These are phyloP conservation scores for Nicotiana otophora DNA, from an alignment of 257 asterid species.

Conservation along the genomic window DNA sequence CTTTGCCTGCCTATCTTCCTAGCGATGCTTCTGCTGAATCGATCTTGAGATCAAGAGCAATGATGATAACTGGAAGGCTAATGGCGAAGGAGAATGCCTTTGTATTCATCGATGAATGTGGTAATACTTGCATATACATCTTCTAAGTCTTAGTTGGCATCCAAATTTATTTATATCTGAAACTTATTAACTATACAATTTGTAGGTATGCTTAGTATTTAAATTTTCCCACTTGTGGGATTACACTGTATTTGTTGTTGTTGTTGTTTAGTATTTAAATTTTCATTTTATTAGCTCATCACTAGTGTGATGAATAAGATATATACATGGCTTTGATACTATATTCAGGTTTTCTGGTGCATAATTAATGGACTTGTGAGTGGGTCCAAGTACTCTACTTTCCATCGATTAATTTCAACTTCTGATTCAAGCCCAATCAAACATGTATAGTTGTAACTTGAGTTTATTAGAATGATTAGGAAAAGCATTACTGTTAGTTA, in stretches of 20 bases:
- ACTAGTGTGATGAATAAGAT: not conserved
- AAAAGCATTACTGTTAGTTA: too few species aligned
- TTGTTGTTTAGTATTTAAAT: not conserved
- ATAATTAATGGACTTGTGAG: not conserved
- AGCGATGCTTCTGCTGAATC: constrained; percentile 73
- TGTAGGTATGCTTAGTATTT: not conserved
- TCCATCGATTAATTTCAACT: not conserved
- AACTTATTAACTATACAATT: not conserved
- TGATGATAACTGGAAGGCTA: constrained; percentile 90
- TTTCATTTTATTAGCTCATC: not conserved
- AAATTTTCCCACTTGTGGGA: not conserved
- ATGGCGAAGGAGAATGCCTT: constrained; percentile 75
- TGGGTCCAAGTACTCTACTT: not conserved
- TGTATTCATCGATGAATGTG: constrained; percentile 54
- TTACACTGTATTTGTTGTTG: too few species aligned
- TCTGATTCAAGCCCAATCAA: not conserved
- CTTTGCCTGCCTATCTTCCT: constrained; percentile 10
- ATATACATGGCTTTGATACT: not conserved
- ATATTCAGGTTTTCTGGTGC: constrained; percentile 2
- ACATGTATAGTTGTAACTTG: not conserved
- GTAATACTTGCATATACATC: constrained; percentile 33
- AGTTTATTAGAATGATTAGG: not conserved
- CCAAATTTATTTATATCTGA: not conserved
- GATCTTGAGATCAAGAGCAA: constrained; percentile 79
- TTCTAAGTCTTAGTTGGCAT: constrained; percentile 8